These are phyloP conservation scores for Cylindrodendrum hubeiense DNA, from an alignment of 2,329 filamentous ascomycete species.

Conservation along the genomic window DNA sequence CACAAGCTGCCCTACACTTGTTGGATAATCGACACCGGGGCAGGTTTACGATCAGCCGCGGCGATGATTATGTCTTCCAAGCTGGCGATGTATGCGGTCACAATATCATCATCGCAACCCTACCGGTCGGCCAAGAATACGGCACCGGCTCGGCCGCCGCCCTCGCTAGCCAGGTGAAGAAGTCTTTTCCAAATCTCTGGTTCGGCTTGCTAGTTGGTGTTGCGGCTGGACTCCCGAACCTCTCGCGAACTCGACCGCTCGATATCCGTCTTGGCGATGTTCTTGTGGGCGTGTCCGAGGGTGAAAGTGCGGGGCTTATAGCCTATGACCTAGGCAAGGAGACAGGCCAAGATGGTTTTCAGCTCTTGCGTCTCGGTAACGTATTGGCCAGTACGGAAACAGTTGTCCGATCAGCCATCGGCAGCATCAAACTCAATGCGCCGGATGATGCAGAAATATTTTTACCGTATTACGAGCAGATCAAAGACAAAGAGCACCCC, in stretches of 20 bases:
- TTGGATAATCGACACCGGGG: slow-evolving; percentile 50
- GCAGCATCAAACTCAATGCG: slow-evolving; percentile 44
- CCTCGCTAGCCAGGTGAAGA: slow-evolving; percentile 50
- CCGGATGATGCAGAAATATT: slow-evolving; percentile 40
- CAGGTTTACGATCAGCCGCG: slow-evolving; percentile 44
- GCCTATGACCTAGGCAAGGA: slow-evolving; percentile 52
- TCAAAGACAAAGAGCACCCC: slow-evolving; percentile 39
- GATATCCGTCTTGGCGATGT: slow-evolving; percentile 56
- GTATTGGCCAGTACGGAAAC: slow-evolving; percentile 45
- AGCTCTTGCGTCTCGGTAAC: slow-evolving; percentile 41
- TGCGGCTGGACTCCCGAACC: slow-evolving; percentile 49
- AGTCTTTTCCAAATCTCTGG: slow-evolving; percentile 51
- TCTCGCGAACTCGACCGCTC: slow-evolving; percentile 35
- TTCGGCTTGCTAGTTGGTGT: slow-evolving; percentile 54
- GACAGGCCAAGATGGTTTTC: slow-evolving; percentile 38
- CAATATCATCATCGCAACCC: slow-evolving; percentile 50
- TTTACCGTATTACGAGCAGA: slow-evolving; percentile 37
- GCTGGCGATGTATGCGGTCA: slow-evolving; percentile 52
- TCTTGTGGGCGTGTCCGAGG: slow-evolving; percentile 45
- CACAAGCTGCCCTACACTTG: slow-evolving; percentile 49
- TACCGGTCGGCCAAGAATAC: slow-evolving; percentile 49
- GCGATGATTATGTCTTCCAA: slow-evolving; percentile 52
- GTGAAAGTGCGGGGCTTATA: slow-evolving; percentile 43
- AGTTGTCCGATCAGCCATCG: slow-evolving; percentile 50
- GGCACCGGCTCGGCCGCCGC: slow-evolving; percentile 50